These are phyloP conservation scores for Helotiales sp. DNA, from an alignment of 2,329 filamentous ascomycete species.

Conservation along the genomic window DNA sequence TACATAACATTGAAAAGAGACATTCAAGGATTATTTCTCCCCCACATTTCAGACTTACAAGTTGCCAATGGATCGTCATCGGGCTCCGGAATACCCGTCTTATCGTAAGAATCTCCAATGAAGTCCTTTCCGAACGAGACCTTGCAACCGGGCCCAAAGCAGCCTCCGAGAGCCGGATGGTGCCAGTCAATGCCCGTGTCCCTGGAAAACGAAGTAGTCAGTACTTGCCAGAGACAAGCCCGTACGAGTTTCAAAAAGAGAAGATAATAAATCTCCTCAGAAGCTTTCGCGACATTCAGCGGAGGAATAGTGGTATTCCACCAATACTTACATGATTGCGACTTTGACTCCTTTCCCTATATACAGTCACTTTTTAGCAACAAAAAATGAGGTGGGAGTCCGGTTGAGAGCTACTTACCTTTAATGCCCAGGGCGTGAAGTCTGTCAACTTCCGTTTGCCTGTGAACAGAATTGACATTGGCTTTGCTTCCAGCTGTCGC, in stretches of 20 bases:
- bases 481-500: neutral
- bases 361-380: too few species aligned
- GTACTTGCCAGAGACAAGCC: too few species aligned
- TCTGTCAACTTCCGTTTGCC: conserved; percentile 41
- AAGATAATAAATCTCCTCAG: too few species aligned
- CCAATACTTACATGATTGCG: conserved; percentile 46
- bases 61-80: conserved; percentile 25
- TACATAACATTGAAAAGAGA: neutral
- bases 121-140: conserved; percentile 63
- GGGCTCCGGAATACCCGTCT: neutral
- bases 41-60: conserved; percentile 10
- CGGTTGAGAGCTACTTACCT: neutral
- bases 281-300: too few species aligned
- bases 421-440: conserved; percentile 50
- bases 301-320: too few species aligned
- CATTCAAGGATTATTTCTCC: too few species aligned
- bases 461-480: neutral
- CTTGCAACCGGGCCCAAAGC: conserved; percentile 64
- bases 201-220: too few species aligned
- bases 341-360: conserved; percentile 50
- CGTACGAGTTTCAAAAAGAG: too few species aligned
- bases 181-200: conserved; percentile 59
- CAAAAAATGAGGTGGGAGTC: too few species aligned
- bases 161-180: conserved; percentile 67
- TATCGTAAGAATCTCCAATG: conserved; percentile 42